A percentile compares a stretch with the other conserved stretches of the same genome.
Evolutionary conservation across 441 rosid genomes (phyloP).

Genomic region (Arabidopsis hybrid): DNA sequence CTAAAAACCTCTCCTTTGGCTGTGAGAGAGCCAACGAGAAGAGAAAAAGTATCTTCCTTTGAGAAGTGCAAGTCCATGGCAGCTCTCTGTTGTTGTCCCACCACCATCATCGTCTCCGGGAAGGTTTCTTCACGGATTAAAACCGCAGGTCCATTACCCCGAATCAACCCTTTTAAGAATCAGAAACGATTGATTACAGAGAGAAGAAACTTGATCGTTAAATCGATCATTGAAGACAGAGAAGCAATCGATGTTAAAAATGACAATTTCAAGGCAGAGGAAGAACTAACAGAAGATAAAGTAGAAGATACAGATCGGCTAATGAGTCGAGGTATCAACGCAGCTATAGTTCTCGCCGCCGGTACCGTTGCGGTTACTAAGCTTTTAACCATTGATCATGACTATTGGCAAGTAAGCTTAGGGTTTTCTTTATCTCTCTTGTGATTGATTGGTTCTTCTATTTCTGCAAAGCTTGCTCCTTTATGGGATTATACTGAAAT

Average conservation of each 20-base stretch:
- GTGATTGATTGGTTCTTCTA: constrained; percentile 1
- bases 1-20: constrained; percentile 11
- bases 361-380: constrained; percentile 82
- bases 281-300: background rate
- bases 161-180: constrained; percentile 29
- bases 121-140: constrained; percentile 27
- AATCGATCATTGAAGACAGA: constrained; percentile 66
- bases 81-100: constrained; percentile 21
- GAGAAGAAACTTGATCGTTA: constrained; percentile 48
- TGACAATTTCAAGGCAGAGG: constrained; percentile 32
- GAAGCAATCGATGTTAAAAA: constrained; percentile 51
- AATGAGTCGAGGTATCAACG: constrained; percentile 69
- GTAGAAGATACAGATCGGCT: constrained; percentile 47
- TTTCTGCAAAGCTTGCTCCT: constrained; percentile 16
- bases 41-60: constrained; percentile 16
- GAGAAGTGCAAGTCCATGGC: constrained; percentile 28
- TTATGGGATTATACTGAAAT: constrained; percentile 8
- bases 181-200: constrained; percentile 27
- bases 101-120: constrained; percentile 13
- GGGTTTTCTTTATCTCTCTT: background rate
- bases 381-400: constrained; percentile 86
- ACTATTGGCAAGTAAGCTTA: constrained; percentile 94
- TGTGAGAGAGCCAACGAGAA: constrained; percentile 27
- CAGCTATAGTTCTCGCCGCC: constrained; percentile 78
- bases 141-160: constrained; percentile 8